Percentiles rank a stretch among this genome's conserved stretches.
Evolutionary conservation across 768 basidiomycete genomes (phyloP).

Genomic region (Amanita fuliginea): DNA sequence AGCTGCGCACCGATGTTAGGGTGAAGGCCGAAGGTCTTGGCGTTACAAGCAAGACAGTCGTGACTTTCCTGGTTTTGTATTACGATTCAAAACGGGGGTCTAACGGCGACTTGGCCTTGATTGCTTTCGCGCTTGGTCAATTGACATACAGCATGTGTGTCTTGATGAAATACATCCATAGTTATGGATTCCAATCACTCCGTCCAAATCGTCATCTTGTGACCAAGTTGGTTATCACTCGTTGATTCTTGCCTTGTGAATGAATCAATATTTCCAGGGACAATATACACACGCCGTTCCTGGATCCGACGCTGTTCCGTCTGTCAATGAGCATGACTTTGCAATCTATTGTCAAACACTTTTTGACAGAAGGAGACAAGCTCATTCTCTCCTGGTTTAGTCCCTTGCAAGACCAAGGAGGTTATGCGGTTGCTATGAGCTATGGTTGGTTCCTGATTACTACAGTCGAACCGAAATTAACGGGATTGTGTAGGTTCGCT

Average conservation of each 20-base stretch:
- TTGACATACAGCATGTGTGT: slow-evolving; percentile 55
- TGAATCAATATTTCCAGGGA: slow-evolving; percentile 6
- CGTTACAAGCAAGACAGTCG: slow-evolving; percentile 60
- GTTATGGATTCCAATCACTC: slow-evolving; percentile 23
- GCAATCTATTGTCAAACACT: slow-evolving; percentile 88
- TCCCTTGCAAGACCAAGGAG: slow-evolving; percentile 80
- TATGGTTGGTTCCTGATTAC: slow-evolving; percentile 51
- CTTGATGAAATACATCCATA: slow-evolving; percentile 41
- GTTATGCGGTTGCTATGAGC: slow-evolving; percentile 91
- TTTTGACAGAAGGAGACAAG: slow-evolving; percentile 94
- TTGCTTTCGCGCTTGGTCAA: slow-evolving; percentile 86
- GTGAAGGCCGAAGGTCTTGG: slow-evolving; percentile 83
- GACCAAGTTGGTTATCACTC: slow-evolving; percentile 2
- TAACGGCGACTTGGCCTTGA: slow-evolving; percentile 41
- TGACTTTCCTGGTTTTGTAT: slow-evolving; percentile 58
- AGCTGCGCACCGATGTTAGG: slow-evolving; percentile 57
- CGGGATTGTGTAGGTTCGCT: slow-evolving; percentile 57
- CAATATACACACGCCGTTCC: slow-evolving; percentile 9
- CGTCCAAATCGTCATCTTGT: slow-evolving; percentile 16
- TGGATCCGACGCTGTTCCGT: slow-evolving; percentile 33
- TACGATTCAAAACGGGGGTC: slow-evolving; percentile 25
- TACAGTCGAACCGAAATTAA: background rate
- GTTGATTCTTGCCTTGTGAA: background rate
- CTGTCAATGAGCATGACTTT: slow-evolving; percentile 78
- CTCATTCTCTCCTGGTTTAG: slow-evolving; percentile 79